Conservation (phyloP, 2,329 filamentous ascomycete species). For the Fusarium nodosum region DNA sequence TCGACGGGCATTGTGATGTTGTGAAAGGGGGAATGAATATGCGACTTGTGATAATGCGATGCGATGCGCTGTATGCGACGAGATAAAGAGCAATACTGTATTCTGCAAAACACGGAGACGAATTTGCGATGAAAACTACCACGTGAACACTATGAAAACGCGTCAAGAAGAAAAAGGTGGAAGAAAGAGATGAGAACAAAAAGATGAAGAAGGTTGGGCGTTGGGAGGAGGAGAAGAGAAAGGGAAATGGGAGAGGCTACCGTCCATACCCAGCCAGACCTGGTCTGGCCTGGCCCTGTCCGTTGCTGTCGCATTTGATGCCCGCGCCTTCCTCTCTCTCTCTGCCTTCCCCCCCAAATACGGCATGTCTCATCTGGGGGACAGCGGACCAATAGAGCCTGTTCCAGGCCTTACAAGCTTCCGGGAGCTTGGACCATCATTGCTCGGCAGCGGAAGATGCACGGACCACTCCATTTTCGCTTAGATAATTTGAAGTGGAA, state of each 20-base stretch:
- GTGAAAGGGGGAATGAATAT: constrained; percentile 18
- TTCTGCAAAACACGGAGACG: constrained; percentile 15
- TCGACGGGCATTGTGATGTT: constrained; percentile 65
- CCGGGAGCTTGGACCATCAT: constrained; percentile 51
- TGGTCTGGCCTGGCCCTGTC: constrained; percentile 43
- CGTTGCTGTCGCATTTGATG: constrained; percentile 49
- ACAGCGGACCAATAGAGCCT: constrained; percentile 47
- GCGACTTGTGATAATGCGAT: constrained; percentile 31
- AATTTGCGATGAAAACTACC: constrained; percentile 24
- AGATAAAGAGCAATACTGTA: constrained; percentile 26
- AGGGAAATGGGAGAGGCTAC: constrained; percentile 12
- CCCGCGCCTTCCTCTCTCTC: constrained; percentile 15
- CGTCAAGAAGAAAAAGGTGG: constrained; percentile 23
- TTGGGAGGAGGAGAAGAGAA: constrained; percentile 33
- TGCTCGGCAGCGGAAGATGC: constrained; percentile 43
- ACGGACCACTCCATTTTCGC: constrained; percentile 36
- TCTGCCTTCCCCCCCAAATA: constrained; percentile 8
- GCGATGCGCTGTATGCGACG: constrained; percentile 42
- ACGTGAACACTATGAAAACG: constrained; percentile 24
- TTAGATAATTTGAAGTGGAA: constrained; percentile 32
- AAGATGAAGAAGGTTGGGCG: constrained; percentile 45
- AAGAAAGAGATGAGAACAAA: constrained; percentile 40
- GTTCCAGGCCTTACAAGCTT: constrained; percentile 46
- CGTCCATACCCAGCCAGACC: constrained; percentile 4
- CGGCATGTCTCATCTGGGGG: constrained; percentile 30